Evolutionary conservation across 192 early-diverging fungal genomes (phyloP), one percentile per base, ranked within the genome.

Genomic region (Spinellus fusiger): DNA sequence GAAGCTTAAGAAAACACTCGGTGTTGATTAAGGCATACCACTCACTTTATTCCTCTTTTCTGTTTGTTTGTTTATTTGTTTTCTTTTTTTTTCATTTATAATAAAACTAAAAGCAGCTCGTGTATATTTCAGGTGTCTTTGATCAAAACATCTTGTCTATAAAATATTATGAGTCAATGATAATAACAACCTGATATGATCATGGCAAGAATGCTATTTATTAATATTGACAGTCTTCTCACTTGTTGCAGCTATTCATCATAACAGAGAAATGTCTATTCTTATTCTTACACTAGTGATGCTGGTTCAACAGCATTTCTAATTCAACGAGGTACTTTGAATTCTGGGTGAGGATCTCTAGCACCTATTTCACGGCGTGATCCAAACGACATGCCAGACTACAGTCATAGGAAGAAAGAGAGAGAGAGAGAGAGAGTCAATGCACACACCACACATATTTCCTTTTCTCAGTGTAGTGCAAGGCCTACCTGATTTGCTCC

Each of bases 1-100:
- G 55, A 84, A 84, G 74, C 78, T 96, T 55, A 96, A 95, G 77
- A 86, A 82, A 62, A 25, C 82, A 6, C 67, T 73, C 58, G 54
- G 54, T 56, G 62, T 71, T 29, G 63, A 71, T 23, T 71, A 71
- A 56, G 40, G 38, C 10, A 49, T 25, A 49, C 7, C 48, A 12
- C 23, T 49, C 48, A 6, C 23, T 25, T 18, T 49, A 22, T 49
- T 18, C 18, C 48, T 29, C 49, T 51, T 6, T 51, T 51, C n/a
- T 51, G 22, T 16, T 40, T 40, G 8, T 40, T 40, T 40, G 16
- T 40, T 16, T 51, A 51, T 44, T 12, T 18, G 18, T 18, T 44
- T n/a, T 12, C 40, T 18, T 6, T 44, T 44, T 44, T 44, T 18
- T 44, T 18, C 18, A 5, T 12, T 37, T 44, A 44, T 2, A n/a